Conservation (phyloP, 805 yeast genomes). For the Yamadazyma philogaea region DNA sequence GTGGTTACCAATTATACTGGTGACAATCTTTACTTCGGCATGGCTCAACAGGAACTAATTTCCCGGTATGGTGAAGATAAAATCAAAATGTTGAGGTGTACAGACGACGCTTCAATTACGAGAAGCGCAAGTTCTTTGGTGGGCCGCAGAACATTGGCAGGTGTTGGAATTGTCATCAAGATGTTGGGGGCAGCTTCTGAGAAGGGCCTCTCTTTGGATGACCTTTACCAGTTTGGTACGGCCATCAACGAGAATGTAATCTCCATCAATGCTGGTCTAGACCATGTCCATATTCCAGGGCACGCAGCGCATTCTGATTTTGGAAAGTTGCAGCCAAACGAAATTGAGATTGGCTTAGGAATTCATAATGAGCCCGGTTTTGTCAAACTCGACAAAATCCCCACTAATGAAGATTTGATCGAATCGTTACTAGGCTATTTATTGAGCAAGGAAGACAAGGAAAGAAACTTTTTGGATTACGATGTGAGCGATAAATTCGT, state of each 20-base stretch:
- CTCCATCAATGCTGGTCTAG: slow-evolving; percentile 36
- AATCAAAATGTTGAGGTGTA: slow-evolving; percentile 25
- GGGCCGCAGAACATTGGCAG: slow-evolving; percentile 37
- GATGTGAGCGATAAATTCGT: slow-evolving; percentile 26
- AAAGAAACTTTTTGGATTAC: slow-evolving; percentile 30
- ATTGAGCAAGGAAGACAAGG: slow-evolving; percentile 23
- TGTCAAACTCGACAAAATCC: slow-evolving; percentile 25
- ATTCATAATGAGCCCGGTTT: slow-evolving; percentile 42
- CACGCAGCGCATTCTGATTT: slow-evolving; percentile 21
- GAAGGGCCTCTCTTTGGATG: slow-evolving; percentile 19
- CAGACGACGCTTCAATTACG: slow-evolving; percentile 38
- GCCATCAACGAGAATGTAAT: slow-evolving; percentile 24
- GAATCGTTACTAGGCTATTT: slow-evolving; percentile 22
- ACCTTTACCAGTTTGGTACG: slow-evolving; percentile 26
- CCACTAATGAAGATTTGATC: slow-evolving; percentile 30
- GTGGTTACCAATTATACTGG: slow-evolving; percentile 39
- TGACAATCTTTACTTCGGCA: slow-evolving; percentile 37
- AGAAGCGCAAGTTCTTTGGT: slow-evolving; percentile 27
- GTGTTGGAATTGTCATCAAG: slow-evolving; percentile 28
- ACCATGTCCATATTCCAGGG: slow-evolving; percentile 37
- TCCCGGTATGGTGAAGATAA: slow-evolving; percentile 28
- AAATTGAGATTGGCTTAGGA: slow-evolving; percentile 36
- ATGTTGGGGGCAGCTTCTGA: slow-evolving; percentile 31
- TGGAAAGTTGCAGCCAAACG: slow-evolving; percentile 24
- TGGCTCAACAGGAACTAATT: slow-evolving; percentile 37